These are phyloP conservation scores for Diaporthe sp. DNA, from an alignment of 2,329 filamentous ascomycete genomes.

Conservation along the genomic window DNA sequence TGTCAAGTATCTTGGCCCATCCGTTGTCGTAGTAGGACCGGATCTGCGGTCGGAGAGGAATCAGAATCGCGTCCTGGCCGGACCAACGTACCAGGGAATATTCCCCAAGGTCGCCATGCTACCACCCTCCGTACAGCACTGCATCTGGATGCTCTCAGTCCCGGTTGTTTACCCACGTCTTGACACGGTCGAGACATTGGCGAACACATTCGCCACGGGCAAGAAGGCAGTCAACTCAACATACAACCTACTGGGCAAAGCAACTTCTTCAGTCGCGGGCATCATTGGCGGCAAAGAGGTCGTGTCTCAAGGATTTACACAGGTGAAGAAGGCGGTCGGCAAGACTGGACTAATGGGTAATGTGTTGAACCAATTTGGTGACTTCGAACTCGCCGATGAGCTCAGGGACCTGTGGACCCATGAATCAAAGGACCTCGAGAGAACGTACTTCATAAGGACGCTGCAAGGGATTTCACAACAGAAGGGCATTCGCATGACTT, in stretches of 20 bases:
- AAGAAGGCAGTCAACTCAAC: constrained; percentile 97
- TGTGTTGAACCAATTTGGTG: constrained; percentile 95
- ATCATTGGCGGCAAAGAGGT: constrained; percentile 96
- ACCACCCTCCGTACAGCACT: constrained; percentile 94
- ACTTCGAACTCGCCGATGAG: constrained; percentile 94
- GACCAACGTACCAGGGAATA: constrained; percentile 95
- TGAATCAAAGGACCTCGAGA: constrained; percentile 95
- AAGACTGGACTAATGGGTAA: constrained; percentile 97
- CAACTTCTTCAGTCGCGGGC: constrained; percentile 93
- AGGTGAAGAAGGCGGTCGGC: constrained; percentile 96
- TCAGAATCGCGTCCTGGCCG: constrained; percentile 91
- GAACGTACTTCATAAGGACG: constrained; percentile 96
- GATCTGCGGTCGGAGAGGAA: constrained; percentile 94
- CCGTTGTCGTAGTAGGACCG: constrained; percentile 88
- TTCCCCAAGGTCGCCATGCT: constrained; percentile 95
- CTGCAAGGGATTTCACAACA: constrained; percentile 95
- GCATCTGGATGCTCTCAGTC: constrained; percentile 94
- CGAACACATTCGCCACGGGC: constrained; percentile 90
- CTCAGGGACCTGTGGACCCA: constrained; percentile 98
- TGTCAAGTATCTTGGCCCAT: constrained; percentile 94
- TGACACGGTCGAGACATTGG: constrained; percentile 91
- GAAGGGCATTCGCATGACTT: constrained; percentile 96
- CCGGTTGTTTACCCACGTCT: constrained; percentile 92
- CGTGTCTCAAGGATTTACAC: constrained; percentile 91
- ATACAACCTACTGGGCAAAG: constrained; percentile 95